A percentile compares a stretch with the other conserved stretches of the same genome.
Evolutionary conservation across 495 filamentous ascomycete genomes (phyloP).

Genomic region (Immersiella caudata): DNA sequence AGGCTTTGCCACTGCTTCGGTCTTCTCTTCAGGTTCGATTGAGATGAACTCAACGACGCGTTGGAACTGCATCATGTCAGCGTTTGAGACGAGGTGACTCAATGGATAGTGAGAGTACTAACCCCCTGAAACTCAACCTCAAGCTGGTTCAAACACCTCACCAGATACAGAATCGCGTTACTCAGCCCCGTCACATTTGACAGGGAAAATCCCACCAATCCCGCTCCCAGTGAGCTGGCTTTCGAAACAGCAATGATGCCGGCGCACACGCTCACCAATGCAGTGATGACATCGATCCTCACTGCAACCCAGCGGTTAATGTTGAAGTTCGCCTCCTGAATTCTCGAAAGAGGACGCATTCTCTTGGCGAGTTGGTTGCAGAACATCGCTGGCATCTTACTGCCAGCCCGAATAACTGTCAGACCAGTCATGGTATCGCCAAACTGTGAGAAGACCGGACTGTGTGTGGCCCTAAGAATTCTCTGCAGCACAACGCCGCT

Average conservation of each 20-base stretch:
- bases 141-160: conserved; percentile 52
- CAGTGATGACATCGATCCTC: conserved; percentile 52
- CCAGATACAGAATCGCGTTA: conserved; percentile 47
- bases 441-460: conserved; percentile 55
- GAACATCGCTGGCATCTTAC: conserved; percentile 49
- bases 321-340: conserved; percentile 51
- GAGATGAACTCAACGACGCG: conserved; percentile 52
- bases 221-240: conserved; percentile 45
- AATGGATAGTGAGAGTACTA: conserved; percentile 17
- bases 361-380: conserved; percentile 47
- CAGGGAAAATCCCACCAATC: conserved; percentile 54
- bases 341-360: conserved; percentile 41
- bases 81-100: background rate
- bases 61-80: conserved; percentile 38
- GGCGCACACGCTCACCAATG: conserved; percentile 48
- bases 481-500: conserved; percentile 50
- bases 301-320: conserved; percentile 56
- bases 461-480: conserved; percentile 48
- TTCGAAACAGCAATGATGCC: conserved; percentile 50
- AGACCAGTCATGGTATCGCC: conserved; percentile 53
- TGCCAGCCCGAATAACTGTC: conserved; percentile 50
- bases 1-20: conserved; percentile 19
- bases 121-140: conserved; percentile 55
- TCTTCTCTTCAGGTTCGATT: conserved; percentile 50
- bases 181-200: conserved; percentile 55